Base-by-base conservation (phyloP, 2,329 filamentous ascomycete genomes). In the Botrytis cinerea region DNA sequence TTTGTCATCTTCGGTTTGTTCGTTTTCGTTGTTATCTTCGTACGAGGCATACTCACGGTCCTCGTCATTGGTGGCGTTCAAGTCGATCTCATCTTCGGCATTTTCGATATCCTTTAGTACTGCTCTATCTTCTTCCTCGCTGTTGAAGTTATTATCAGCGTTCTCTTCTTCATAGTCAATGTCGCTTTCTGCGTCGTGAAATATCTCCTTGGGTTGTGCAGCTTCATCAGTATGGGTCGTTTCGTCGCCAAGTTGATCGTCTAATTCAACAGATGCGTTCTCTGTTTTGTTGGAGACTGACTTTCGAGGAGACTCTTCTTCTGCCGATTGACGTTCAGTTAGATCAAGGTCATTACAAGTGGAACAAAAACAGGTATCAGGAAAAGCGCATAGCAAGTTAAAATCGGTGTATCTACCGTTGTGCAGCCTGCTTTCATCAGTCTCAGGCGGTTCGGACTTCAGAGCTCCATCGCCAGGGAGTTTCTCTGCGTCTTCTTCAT, bases 401-500 rank as follows among this genome's bases (percentile, higher is more conserved):
- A 77, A 77, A 79, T 78, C 57, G 72, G 70, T 70, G 57, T 46
- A 77, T 75, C 57, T 79, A 80, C 79, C 79, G 75, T 77, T 76
- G n/a, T 77, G 62, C 74, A 62, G 68, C 57, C 68, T 73, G 57
- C 74, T 72, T 12, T 75, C 64, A 68, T 76, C 70, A 72, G 72
- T 70, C 60, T 67, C 25, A 25, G 38, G 63, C 43, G 40, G 40
- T 40, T 57, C 48, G 35, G 48, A 43, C 25, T 68, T 60, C 35
- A 72, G 63, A 32, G n/a, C 54, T 71, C n/a, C 67, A 63, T 59
- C 22, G 12, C 75, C 74, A 20, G 59, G 45, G 35, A 64, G 74
- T 32, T 59, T 71, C 20, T 76, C 73, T 25, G 59, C 32, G 63
- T 85, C 83, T n/a, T 82, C 70, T 59, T 60, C 84, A 73, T 88